Evolutionary conservation across 2,329 filamentous ascomycete species (phyloP).

Genomic region (Colletotrichum magnum): DNA sequence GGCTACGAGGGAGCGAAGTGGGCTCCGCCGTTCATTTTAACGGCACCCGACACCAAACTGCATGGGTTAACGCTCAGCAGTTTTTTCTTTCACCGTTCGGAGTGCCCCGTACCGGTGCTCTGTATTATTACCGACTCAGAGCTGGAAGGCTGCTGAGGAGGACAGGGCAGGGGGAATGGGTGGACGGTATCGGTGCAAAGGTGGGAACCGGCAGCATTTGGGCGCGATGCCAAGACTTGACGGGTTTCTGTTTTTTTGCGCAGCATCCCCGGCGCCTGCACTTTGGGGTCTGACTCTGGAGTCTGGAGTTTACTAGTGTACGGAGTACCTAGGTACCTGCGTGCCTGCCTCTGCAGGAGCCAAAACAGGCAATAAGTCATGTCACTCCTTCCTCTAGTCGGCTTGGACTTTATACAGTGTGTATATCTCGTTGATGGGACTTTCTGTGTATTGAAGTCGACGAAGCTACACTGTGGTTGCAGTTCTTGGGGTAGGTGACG

Average conservation of each 20-base stretch:
- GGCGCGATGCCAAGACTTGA: conserved; percentile 37
- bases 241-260: conserved; percentile 35
- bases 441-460: accelerated
- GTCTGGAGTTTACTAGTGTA: too few species aligned
- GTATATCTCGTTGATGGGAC: too few species aligned
- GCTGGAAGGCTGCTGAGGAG: background rate
- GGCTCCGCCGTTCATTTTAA: conserved; percentile 39
- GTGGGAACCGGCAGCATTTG: conserved; percentile 34
- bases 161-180: background rate
- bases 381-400: conserved; percentile 16
- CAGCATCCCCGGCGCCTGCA: conserved; percentile 23
- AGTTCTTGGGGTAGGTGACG: background rate
- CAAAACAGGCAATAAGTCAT: conserved; percentile 12
- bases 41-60: background rate
- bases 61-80: too few species aligned
- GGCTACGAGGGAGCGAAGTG: conserved; percentile 3
- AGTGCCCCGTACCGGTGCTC: background rate
- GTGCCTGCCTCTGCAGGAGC: background rate
- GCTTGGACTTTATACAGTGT: background rate
- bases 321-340: too few species aligned
- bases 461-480: too few species aligned
- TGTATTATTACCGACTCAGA: background rate
- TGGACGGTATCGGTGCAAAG: background rate
- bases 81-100: too few species aligned
- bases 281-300: background rate